These are phyloP conservation scores for Diversispora epigaea DNA, from an alignment of 192 early-diverging fungal species.

Conservation along the genomic window DNA sequence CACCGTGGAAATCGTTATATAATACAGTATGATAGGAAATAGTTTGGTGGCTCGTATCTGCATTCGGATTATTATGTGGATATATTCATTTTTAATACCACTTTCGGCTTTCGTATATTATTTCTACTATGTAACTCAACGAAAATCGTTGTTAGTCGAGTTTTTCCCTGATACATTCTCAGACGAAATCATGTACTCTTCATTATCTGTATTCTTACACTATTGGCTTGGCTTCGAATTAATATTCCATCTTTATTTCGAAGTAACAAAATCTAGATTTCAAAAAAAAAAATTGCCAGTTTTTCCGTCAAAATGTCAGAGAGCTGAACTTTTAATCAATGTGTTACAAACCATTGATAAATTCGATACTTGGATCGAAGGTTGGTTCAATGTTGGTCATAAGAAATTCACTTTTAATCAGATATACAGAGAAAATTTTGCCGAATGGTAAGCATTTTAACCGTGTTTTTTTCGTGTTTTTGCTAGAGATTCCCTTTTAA, in stretches of 20 bases:
- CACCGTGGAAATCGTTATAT: too few species aligned
- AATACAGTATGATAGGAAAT: not conserved
- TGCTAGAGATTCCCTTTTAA: not conserved
- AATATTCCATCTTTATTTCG: slow-evolving; percentile 3
- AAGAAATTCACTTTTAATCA: not conserved
- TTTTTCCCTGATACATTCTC: not conserved
- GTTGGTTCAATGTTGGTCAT: slow-evolving; percentile 10
- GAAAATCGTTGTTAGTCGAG: slow-evolving; percentile 3
- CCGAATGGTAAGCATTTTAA: slow-evolving; percentile 11
- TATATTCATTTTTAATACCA: not conserved
- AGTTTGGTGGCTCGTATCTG: not conserved
- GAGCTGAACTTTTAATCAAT: not conserved
- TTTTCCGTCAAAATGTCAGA: not conserved
- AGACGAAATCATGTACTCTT: not conserved
- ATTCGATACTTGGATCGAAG: slow-evolving; percentile 14
- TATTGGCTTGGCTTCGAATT: slow-evolving; percentile 17
- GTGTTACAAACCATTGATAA: not conserved
- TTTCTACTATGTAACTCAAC: not conserved
- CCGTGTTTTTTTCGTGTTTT: not conserved
- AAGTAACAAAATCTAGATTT: slow-evolving; percentile 1
- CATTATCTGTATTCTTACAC: not conserved
- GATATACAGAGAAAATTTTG: slow-evolving; percentile 1
- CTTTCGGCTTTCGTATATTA: not conserved
- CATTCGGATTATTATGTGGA: not conserved
- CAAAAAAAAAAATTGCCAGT: slow-evolving; percentile 3